Conservation (phyloP, 1,284 basidiomycete species). For the Leucoagaricus sp. region DNA sequence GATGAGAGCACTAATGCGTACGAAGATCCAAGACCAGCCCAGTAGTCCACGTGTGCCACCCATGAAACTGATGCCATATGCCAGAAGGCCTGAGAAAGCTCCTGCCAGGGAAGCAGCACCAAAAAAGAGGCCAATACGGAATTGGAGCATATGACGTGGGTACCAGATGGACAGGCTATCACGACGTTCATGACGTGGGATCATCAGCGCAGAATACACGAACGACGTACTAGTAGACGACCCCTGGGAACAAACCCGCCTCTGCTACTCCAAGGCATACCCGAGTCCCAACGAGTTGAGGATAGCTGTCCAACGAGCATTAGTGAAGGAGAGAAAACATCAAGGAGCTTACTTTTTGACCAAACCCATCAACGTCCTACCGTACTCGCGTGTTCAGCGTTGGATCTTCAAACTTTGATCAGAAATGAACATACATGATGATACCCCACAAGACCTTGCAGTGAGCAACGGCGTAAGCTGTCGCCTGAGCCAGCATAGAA, state of each 20-base stretch:
- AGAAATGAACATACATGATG: conserved; percentile 40
- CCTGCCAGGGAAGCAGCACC: conserved; percentile 48
- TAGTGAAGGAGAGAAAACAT: background rate
- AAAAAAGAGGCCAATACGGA: conserved; percentile 54
- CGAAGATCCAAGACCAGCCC: conserved; percentile 57
- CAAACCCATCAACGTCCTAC: conserved; percentile 65
- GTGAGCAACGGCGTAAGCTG: conserved; percentile 33
- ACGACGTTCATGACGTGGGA: background rate
- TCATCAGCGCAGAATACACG: conserved; percentile 13
- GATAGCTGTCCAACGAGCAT: conserved; percentile 42
- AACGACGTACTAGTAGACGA: conserved; percentile 53
- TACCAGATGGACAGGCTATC: conserved; percentile 52
- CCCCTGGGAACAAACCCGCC: conserved; percentile 70
- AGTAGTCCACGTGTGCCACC: conserved; percentile 39
- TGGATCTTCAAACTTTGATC: background rate
- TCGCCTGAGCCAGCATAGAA: too few species aligned
- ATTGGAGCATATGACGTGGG: conserved; percentile 49
- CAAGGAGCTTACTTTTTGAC: conserved; percentile 53
- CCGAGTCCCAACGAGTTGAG: conserved; percentile 59
- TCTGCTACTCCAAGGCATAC: conserved; percentile 67
- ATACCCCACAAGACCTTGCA: conserved; percentile 51
- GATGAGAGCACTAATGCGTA: conserved; percentile 24
- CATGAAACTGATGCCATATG: conserved; percentile 49
- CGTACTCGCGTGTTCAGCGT: background rate
- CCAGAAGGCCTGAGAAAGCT: conserved; percentile 49